phyloP scores from a whole-genome alignment of 2,329 filamentous ascomycete genomes.

The Fusarium ramigenum region DNA sequence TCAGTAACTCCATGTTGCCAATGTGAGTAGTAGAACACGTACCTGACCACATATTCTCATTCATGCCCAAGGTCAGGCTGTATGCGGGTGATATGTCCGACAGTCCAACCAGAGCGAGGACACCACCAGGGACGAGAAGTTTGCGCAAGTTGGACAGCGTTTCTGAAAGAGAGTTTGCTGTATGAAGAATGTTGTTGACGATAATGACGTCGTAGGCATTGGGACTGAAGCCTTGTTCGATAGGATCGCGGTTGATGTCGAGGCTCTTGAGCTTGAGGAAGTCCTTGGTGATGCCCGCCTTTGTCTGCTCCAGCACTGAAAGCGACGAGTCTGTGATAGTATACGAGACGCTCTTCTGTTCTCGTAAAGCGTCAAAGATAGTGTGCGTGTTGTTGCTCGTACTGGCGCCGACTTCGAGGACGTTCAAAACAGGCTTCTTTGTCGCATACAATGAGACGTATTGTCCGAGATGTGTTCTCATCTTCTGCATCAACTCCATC shows the following conservation, averaged over 20 bases:
- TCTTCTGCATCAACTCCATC: not conserved
- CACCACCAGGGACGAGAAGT: conserved; percentile 4
- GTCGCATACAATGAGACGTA: conserved; percentile 13
- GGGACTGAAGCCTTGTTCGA: not conserved
- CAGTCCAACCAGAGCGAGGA: not conserved
- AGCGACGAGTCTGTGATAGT: conserved; percentile 9
- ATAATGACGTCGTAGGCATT: not conserved
- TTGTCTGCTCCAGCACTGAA: not conserved
- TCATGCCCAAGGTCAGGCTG: conserved; percentile 12
- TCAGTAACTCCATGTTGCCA: accelerated
- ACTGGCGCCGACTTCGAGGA: conserved; percentile 16
- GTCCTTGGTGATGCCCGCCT: accelerated
- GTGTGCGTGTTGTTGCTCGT: not conserved
- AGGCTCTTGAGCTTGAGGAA: not conserved
- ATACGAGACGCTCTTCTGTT: not conserved
- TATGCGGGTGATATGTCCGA: conserved; percentile 23
- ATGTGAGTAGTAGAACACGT: accelerated
- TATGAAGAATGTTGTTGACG: conserved; percentile 8
- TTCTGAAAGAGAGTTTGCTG: not conserved
- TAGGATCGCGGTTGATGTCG: not conserved
- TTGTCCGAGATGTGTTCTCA: not conserved
- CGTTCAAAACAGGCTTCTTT: not conserved
- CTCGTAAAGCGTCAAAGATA: not conserved
- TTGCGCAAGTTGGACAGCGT: not conserved
- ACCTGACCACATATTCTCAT: conserved; percentile 25